Evolutionary conservation across 768 basidiomycete species (phyloP).

Genomic region (Termitomyces sp.): DNA sequence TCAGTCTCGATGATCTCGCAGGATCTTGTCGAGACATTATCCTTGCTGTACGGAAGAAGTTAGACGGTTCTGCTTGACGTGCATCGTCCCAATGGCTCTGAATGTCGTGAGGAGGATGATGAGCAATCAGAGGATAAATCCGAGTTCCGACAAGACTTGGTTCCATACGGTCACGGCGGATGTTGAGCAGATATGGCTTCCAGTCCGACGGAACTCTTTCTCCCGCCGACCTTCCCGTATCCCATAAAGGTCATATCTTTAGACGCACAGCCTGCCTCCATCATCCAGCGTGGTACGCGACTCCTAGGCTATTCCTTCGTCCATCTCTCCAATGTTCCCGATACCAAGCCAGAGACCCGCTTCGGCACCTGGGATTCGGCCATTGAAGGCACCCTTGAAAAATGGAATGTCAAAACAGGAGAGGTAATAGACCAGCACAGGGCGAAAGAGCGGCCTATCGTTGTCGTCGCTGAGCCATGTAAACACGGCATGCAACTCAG

Average conservation of each 20-base stretch:
- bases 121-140: slow-evolving; percentile 7
- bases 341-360: slow-evolving; percentile 54
- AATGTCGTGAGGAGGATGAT: background rate
- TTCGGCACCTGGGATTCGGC: slow-evolving; percentile 91
- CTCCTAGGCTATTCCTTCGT: slow-evolving; percentile 84
- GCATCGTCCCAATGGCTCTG: background rate
- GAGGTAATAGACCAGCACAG: slow-evolving; percentile 56
- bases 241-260: slow-evolving; percentile 79
- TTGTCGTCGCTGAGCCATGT: slow-evolving; percentile 84
- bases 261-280: slow-evolving; percentile 37
- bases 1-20: background rate
- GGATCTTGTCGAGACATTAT: background rate
- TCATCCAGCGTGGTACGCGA: slow-evolving; percentile 66
- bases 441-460: slow-evolving; percentile 55
- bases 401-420: slow-evolving; percentile 65
- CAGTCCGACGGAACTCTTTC: slow-evolving; percentile 66
- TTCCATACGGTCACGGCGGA: slow-evolving; percentile 20
- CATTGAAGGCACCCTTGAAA: slow-evolving; percentile 70
- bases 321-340: slow-evolving; percentile 40
- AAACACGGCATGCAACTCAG: slow-evolving; percentile 91
- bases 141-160: slow-evolving; percentile 21
- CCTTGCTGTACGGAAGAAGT: no score
- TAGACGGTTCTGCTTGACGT: background rate
- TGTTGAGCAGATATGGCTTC: slow-evolving; percentile 36
- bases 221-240: slow-evolving; percentile 78